Conservation (phyloP, 345 rosid genomes). For the Hibiscus syriacus region DNA sequence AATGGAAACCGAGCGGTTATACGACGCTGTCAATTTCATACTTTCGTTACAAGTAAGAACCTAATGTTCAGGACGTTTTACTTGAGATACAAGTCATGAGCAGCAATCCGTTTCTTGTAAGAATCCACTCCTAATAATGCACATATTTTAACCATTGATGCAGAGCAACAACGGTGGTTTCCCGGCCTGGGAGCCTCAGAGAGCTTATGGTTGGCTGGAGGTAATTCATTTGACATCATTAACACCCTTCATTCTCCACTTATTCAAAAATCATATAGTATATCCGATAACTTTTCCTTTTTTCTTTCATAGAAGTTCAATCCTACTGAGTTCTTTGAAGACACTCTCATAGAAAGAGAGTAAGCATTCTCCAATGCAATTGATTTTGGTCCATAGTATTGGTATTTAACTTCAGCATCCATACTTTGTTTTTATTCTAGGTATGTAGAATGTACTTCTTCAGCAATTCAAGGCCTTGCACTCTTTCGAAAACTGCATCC, state of each 20-base stretch:
- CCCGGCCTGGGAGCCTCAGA: conserved; percentile 46
- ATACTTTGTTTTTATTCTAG: conserved; percentile 13
- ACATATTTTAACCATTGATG: neutral
- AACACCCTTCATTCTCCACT: neutral
- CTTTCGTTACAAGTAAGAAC: conserved; percentile 40
- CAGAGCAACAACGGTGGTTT: conserved; percentile 48
- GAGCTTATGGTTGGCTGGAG: conserved; percentile 46
- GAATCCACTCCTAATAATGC: neutral
- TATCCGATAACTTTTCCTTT: neutral
- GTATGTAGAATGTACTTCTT: conserved; percentile 46
- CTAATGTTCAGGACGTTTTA: neutral
- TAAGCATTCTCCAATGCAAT: conserved; percentile 15
- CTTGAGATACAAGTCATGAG: neutral
- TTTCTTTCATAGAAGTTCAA: conserved; percentile 28
- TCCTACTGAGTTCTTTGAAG: conserved; percentile 47
- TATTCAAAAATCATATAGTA: neutral
- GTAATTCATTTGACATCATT: conserved; percentile 7
- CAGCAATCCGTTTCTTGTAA: neutral
- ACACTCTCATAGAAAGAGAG: conserved; percentile 42
- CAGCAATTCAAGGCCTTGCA: conserved; percentile 34
- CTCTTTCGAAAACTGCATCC: conserved; percentile 40
- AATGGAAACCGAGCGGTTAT: conserved; percentile 21
- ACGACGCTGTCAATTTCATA: conserved; percentile 42
- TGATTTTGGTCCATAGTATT: neutral
- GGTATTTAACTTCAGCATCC: neutral